These are phyloP conservation scores for Neonectria sp. DNA, from an alignment of 2,329 filamentous ascomycete genomes.

Conservation along the genomic window DNA sequence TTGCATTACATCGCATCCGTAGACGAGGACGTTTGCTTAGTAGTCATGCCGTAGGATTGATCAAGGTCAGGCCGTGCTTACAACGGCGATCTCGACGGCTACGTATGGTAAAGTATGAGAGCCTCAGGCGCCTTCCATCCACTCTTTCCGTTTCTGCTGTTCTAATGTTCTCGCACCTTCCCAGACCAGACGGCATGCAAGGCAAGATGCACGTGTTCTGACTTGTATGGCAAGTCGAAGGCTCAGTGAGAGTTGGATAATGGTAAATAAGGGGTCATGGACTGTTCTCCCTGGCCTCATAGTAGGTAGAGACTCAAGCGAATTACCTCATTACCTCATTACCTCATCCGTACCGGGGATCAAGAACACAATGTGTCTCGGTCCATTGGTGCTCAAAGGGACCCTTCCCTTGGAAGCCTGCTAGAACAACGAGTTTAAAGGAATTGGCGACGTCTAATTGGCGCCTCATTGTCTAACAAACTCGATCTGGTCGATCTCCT, in stretches of 20 bases:
- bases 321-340: background rate
- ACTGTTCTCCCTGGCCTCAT: background rate
- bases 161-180: background rate
- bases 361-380: too few relatives aligned
- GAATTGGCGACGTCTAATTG: background rate
- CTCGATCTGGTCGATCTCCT: conserved; percentile 1
- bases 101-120: background rate
- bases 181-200: background rate
- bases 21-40: background rate
- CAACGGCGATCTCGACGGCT: background rate
- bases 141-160: background rate
- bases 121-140: background rate
- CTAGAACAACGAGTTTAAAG: background rate
- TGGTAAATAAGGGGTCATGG: background rate
- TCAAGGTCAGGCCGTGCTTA: background rate
- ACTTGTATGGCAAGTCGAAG: background rate
- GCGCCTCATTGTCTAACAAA: background rate
- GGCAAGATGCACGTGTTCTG: background rate
- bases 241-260: background rate
- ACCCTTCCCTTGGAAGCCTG: background rate
- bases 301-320: background rate
- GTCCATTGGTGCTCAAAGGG: background rate
- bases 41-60: background rate
- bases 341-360: too few relatives aligned
- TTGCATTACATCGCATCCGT: background rate